Base-by-base conservation (phyloP, 2,329 filamentous ascomycete genomes). In the Monilinia aucupariae region DNA sequence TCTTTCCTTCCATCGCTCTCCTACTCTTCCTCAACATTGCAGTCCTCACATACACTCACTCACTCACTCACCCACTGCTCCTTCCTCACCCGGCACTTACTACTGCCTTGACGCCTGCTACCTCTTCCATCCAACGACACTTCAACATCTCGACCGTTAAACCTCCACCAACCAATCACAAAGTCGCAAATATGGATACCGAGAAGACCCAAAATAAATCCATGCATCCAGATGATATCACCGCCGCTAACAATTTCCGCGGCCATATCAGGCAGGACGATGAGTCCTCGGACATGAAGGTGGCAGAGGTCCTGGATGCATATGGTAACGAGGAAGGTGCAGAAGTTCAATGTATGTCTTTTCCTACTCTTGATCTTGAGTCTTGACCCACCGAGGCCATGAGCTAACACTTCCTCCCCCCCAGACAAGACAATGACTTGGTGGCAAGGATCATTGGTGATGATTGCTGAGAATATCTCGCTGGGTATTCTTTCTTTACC, bases 261-360 rank as follows among this genome's bases (percentile, higher is more conserved):
- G 50, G 59, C 27, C 43, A 62, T 17, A 47, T 37, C 34, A 47
- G 39, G 27, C 15, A 27, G 30, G 61, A 65, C 17, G 60, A 61
- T 52, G 60, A 66, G 50, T 61, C 63, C 17, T 32, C 64, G 4
- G 65, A 66, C 12, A 54, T 66, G 53, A 66, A 66, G 45, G 65
- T 63, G 17, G 63, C 59, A 30, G 59, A 65, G 25, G 60, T 64
- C 2, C 49, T 66, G 6, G 65, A 66, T 52, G 62, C 63, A 7
- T 66, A 59, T 55, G 65, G 65, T 37, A 66, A 66, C 47, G 65
- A 66, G 39, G 65, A 66, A 43, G 65, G 65, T n/a, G 60, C 63
- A 45, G 65, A 66, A 50, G 61, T 66, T 45, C 48, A 66, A 60
- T 66, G 65, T 66, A 59, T 20, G 59, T 17, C 54, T 32, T 32